Base-by-base conservation (phyloP, 768 basidiomycete species). In the Trametes cingulata region DNA sequence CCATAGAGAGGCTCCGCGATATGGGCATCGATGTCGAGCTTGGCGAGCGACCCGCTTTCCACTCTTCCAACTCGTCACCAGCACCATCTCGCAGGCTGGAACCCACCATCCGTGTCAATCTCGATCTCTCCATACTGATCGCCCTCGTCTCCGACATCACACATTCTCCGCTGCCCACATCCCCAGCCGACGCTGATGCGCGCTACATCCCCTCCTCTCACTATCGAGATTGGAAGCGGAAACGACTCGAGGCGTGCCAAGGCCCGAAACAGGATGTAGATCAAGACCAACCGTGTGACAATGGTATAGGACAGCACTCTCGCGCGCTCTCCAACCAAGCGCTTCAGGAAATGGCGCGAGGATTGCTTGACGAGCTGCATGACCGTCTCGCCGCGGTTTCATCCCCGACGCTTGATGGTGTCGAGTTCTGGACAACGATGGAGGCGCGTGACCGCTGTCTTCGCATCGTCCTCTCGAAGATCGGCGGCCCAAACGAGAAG, bases 51-150 rank as follows among this genome's bases (percentile, higher is more conserved):
- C 65, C 27, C 47, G 59, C 60, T 24, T 7, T 19, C 1, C 50
- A 29, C 6, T 27, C 53, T 1, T 22, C 39, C 20, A 33, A 46
- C 13, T 19, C 33, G 1, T 61, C 20, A 24, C 52, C 37, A 37
- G 54, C 29, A 9, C 58, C 39, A 33, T 52, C 61, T 24, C 67
- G 51, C 25, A 61, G 15, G 61, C 68, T 46, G 69, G 81, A 37
- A 56, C 89, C 88, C 0, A 90, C 88, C 0, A 65, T 66, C 6
- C 75, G 79, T 48, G 78, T 96, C 72, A 91, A 93, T 64, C 80
- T 95, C 35, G 94, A 96, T 68, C 78, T 96, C 12, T 94, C 91
- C 0, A 80, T 90, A 1, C 81, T 96, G 46, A 88, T 96, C 54
- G 93, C 94, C 0, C 80, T 67, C 19, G 60, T 67, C 1, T 67